These are phyloP conservation scores for Forsythia suspensa DNA, from an alignment of 257 asterid species.

Conservation along the genomic window DNA sequence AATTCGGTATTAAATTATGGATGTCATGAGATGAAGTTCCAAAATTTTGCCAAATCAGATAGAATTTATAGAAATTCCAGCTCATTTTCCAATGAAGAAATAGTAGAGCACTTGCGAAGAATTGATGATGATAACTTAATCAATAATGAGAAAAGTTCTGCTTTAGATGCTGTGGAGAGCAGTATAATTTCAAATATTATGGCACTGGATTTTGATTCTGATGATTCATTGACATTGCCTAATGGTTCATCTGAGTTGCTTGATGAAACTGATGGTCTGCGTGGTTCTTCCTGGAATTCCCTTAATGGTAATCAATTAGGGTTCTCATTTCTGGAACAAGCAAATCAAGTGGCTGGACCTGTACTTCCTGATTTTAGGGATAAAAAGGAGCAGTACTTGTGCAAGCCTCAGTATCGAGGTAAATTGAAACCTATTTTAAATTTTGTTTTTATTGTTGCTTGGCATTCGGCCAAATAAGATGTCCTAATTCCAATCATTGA, in stretches of 20 bases:
- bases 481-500: background rate
- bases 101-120: constrained; percentile 91
- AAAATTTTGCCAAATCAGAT: constrained; percentile 74
- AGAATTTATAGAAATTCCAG: constrained; percentile 74
- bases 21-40: constrained; percentile 77
- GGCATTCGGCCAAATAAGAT: background rate
- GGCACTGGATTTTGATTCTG: constrained; percentile 82
- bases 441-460: background rate
- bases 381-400: constrained; percentile 58
- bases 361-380: constrained; percentile 49
- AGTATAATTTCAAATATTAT: constrained; percentile 75
- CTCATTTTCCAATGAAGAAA: constrained; percentile 93
- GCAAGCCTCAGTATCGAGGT: constrained; percentile 74
- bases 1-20: constrained; percentile 60
- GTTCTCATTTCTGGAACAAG: constrained; percentile 51
- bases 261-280: constrained; percentile 56
- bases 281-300: constrained; percentile 77
- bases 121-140: constrained; percentile 52
- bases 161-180: constrained; percentile 63
- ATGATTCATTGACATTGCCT: constrained; percentile 56
- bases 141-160: constrained; percentile 60
- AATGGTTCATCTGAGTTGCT: constrained; percentile 48
- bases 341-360: constrained; percentile 56
- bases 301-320: constrained; percentile 59
- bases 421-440: constrained; percentile 12